These are phyloP conservation scores for Pholiota molesta DNA, from an alignment of 768 basidiomycete species.

Conservation along the genomic window DNA sequence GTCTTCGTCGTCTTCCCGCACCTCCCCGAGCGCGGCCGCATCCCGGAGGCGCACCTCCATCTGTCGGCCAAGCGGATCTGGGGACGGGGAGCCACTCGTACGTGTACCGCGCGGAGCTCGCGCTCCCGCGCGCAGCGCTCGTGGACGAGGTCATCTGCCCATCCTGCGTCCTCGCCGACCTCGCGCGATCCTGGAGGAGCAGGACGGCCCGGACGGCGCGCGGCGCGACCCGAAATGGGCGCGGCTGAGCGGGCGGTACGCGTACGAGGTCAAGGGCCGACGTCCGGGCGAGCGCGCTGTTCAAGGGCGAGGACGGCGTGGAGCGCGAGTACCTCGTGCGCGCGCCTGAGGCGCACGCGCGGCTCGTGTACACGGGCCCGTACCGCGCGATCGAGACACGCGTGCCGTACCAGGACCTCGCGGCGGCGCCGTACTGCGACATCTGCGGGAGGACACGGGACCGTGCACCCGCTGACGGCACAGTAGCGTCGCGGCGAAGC, in stretches of 20 bases:
- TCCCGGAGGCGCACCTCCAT: constrained; percentile 50
- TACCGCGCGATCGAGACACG: constrained; percentile 27
- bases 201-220: neutral
- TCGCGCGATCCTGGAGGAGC: neutral
- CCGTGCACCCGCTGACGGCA: too few species aligned
- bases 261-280: neutral
- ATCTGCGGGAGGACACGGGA: too few species aligned
- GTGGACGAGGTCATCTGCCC: constrained; percentile 37
- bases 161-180: constrained; percentile 37
- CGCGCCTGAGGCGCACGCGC: constrained; percentile 1
- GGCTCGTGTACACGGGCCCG: constrained; percentile 26
- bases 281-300: neutral
- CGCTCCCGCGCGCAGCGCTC: constrained; percentile 48
- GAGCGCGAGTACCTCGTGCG: neutral
- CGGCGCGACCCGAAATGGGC: neutral
- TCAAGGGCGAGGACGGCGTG: neutral
- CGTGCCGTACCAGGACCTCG: constrained; percentile 35
- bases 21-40: neutral
- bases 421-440: constrained; percentile 32
- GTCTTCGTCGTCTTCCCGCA: constrained; percentile 34
- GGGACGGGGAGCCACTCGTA: constrained; percentile 57
- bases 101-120: constrained; percentile 54
- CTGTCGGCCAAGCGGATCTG: constrained; percentile 37
- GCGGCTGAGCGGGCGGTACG: neutral
- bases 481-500: constrained; percentile 46